Percentiles rank a stretch among this genome's conserved stretches.
These are phyloP conservation scores for Lecanoromycetidae sp. DNA, from an alignment of 2,329 filamentous ascomycete species.

Conservation along the genomic window DNA sequence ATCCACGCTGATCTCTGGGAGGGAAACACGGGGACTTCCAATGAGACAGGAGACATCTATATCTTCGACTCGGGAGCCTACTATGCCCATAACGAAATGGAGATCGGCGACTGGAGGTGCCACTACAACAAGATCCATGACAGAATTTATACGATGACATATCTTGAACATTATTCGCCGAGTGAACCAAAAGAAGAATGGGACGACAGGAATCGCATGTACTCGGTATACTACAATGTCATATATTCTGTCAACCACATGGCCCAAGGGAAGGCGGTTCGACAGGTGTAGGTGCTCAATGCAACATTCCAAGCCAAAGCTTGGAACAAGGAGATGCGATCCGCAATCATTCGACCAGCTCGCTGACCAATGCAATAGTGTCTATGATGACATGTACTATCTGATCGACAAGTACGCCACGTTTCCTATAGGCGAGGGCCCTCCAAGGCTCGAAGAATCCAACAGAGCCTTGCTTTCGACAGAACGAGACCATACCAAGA, in stretches of 20 bases:
- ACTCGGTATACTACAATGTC: slow-evolving; percentile 21
- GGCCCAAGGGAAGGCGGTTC: slow-evolving; percentile 8
- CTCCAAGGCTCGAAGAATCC: too few relatives aligned
- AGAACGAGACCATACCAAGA: too few relatives aligned
- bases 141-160: slow-evolving; percentile 18
- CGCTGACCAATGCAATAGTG: too few relatives aligned
- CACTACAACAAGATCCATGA: slow-evolving; percentile 16
- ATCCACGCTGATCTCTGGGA: slow-evolving; percentile 18
- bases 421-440: too few relatives aligned
- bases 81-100: slow-evolving; percentile 33
- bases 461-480: too few relatives aligned
- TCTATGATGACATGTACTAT: too few relatives aligned
- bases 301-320: too few relatives aligned
- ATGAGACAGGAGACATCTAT: slow-evolving; percentile 22
- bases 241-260: slow-evolving; percentile 20
- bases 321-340: too few relatives aligned
- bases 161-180: slow-evolving; percentile 17
- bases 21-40: slow-evolving; percentile 21
- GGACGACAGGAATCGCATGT: slow-evolving; percentile 24
- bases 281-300: slow-evolving; percentile 15
- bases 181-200: slow-evolving; percentile 22
- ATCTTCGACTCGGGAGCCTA: slow-evolving; percentile 30
- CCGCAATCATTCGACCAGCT: too few relatives aligned
- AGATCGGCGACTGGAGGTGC: slow-evolving; percentile 24
- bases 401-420: too few relatives aligned